Evolutionary conservation across 2,329 filamentous ascomycete genomes (phyloP).

Genomic region (Phaeosphaeriaceae sp.): DNA sequence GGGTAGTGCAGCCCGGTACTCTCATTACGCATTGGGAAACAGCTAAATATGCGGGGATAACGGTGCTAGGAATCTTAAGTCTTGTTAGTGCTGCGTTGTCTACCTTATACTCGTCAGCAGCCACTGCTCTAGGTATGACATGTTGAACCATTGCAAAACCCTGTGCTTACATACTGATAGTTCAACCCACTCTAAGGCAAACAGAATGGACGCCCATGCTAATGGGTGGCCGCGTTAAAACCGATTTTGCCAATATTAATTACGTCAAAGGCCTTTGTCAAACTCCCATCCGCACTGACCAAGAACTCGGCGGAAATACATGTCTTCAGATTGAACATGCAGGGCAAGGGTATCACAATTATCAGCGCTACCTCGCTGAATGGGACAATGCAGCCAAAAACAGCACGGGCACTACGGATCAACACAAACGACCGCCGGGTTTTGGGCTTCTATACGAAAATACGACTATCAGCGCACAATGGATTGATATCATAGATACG

Average conservation of each 20-base stretch:
- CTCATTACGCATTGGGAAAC: slow-evolving; percentile 73
- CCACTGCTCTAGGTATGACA: slow-evolving; percentile 63
- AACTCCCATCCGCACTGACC: slow-evolving; percentile 64
- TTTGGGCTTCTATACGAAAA: slow-evolving; percentile 73
- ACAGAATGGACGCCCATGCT: slow-evolving; percentile 57
- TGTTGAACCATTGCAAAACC: no score
- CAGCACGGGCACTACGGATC: slow-evolving; percentile 52
- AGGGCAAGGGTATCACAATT: slow-evolving; percentile 73
- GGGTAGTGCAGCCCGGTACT: slow-evolving; percentile 69
- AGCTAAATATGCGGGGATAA: slow-evolving; percentile 67
- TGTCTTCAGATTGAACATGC: slow-evolving; percentile 74
- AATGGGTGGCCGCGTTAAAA: slow-evolving; percentile 63
- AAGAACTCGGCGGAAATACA: slow-evolving; percentile 53
- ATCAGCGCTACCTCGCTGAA: slow-evolving; percentile 63
- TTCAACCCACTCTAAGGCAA: slow-evolving; percentile 73
- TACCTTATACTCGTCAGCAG: slow-evolving; percentile 78
- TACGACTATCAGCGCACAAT: slow-evolving; percentile 71
- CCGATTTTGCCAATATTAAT: slow-evolving; percentile 67
- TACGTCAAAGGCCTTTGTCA: slow-evolving; percentile 66
- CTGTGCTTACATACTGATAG: slow-evolving; percentile 34
- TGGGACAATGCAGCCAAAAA: slow-evolving; percentile 61
- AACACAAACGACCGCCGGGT: slow-evolving; percentile 62
- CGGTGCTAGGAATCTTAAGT: slow-evolving; percentile 68
- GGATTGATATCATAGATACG: slow-evolving; percentile 69
- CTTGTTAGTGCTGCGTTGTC: slow-evolving; percentile 69